Base-by-base conservation (phyloP, 2,329 filamentous ascomycete genomes). In the Shiraia sp. region DNA sequence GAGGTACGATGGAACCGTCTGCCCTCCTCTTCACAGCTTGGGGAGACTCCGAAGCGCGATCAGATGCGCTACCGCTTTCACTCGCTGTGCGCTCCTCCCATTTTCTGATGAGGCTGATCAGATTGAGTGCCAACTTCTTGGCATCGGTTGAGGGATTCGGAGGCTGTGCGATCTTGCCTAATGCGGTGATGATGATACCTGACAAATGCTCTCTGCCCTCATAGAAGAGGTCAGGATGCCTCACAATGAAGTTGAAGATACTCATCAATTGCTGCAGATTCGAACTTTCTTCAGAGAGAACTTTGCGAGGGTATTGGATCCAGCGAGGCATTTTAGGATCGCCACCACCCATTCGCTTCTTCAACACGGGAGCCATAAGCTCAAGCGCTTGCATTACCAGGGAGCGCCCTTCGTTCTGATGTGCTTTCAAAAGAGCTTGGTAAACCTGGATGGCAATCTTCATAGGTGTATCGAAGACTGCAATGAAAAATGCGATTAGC, bases 361-460 rank as follows among this genome's bases (percentile, higher is more conserved):
- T 90, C 33, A 99, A 76, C 1, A 96, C 90, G 2, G 92, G 93
- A n/a, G 93, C 91, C 61, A 99, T 85, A 27, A 99, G 80, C 69
- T 99, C 93, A 31, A 99, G 76, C 4, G 92, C 92, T 65, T 99
- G 95, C 29, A 90, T 95, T 12, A 99, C 92, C 41, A 99, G 75
- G 10, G 90, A 84, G 41, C 92, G 84, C 14, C 92, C 93, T 72
- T 99, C 93, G 45, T 95, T 95, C 66, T 97, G 92, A 63, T 95
- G 95, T 1, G 92, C 91, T 69, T 90, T 88, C 16, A 99, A 74
- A 12, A 99, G 78, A 2, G 90, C 90, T 51, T 93, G 85, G 64
- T 99, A 99, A 15, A 99, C 91, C 67, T 97, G 92, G 14, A 88
- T 87, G 3, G 93, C 90, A 41, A 99, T 97, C 78, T 97, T 99